Conservation (phyloP, 2,329 filamentous ascomycete genomes). For the Escovopsis sp. region DNA sequence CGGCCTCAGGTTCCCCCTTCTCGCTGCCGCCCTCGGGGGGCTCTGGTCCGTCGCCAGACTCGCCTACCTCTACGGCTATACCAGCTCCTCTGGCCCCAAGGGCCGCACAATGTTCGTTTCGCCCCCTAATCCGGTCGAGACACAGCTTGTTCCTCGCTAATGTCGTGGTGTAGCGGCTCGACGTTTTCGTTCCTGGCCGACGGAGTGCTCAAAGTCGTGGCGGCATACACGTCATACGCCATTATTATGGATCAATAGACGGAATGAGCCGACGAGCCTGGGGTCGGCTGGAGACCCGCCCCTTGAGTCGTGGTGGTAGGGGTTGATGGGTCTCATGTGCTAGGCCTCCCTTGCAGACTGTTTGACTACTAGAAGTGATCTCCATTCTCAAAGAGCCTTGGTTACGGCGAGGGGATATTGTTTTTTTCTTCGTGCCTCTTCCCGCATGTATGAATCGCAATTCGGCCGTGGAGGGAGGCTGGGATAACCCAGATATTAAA, state of each 20-base stretch:
- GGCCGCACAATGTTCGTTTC: constrained; percentile 26
- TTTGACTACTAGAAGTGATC: too few species aligned
- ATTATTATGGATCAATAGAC: constrained; percentile 17
- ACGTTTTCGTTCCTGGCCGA: constrained; percentile 20
- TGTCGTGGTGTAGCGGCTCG: constrained; percentile 19
- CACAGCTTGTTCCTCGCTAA: constrained; percentile 6
- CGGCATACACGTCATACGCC: constrained; percentile 27
- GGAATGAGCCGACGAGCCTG: too few species aligned
- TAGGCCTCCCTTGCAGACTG: too few species aligned
- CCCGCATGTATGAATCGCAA: too few species aligned
- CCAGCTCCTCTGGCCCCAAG: constrained; percentile 25
- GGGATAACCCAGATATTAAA: too few species aligned
- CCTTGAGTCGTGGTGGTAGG: too few species aligned
- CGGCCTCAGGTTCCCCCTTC: constrained; percentile 39
- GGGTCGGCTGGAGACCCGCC: too few species aligned
- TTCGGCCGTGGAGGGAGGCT: too few species aligned
- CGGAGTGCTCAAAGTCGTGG: constrained; percentile 25
- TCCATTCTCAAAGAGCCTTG: too few species aligned
- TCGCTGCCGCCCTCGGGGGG: constrained; percentile 33
- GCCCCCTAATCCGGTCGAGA: not conserved
- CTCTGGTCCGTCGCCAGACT: constrained; percentile 38
- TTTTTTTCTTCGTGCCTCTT: too few species aligned
- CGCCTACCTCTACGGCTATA: constrained; percentile 43
- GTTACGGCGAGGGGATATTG: too few species aligned
- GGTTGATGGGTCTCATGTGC: too few species aligned